Conservation (phyloP, 1,284 basidiomycete species). For the Sanguinoderma infundibulare region DNA sequence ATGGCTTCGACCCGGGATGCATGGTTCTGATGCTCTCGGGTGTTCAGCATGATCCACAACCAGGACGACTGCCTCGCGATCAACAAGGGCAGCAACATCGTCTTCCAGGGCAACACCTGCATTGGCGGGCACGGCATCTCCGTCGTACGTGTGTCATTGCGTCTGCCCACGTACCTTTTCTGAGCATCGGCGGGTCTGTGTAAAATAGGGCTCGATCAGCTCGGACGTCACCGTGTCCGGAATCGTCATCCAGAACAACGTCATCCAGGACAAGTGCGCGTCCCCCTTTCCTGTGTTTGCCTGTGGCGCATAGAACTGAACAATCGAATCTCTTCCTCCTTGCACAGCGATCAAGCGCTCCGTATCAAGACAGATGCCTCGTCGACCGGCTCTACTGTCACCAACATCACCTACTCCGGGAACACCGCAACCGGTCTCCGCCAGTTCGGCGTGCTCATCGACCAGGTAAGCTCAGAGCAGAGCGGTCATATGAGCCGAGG, state of each 20-base stretch:
- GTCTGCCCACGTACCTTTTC: too few species aligned
- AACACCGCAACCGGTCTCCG: slow-evolving; percentile 33
- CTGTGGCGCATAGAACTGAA: background rate
- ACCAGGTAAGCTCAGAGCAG: slow-evolving; percentile 36
- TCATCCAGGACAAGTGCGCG: slow-evolving; percentile 36
- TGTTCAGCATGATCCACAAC: slow-evolving; percentile 28
- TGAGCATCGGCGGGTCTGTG: background rate
- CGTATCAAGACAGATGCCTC: slow-evolving; percentile 45
- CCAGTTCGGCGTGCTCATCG: slow-evolving; percentile 44
- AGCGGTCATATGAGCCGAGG: background rate
- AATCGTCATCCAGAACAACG: slow-evolving; percentile 53
- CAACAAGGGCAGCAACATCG: slow-evolving; percentile 58
- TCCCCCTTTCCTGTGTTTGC: background rate
- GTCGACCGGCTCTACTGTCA: slow-evolving; percentile 40
- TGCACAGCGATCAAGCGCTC: slow-evolving; percentile 41
- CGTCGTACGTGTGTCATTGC: slow-evolving; percentile 34
- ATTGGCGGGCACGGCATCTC: slow-evolving; percentile 64
- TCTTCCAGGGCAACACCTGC: slow-evolving; percentile 59
- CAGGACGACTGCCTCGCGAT: slow-evolving; percentile 71
- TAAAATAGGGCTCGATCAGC: slow-evolving; percentile 49
- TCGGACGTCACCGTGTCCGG: slow-evolving; percentile 50
- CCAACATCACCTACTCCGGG: slow-evolving; percentile 42
- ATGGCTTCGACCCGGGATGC: too few species aligned
- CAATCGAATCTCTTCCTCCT: background rate
- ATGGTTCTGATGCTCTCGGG: background rate